Evolutionary conservation across 129 eudicot species (phyloP).

Genomic region (Deinandra increscens): DNA sequence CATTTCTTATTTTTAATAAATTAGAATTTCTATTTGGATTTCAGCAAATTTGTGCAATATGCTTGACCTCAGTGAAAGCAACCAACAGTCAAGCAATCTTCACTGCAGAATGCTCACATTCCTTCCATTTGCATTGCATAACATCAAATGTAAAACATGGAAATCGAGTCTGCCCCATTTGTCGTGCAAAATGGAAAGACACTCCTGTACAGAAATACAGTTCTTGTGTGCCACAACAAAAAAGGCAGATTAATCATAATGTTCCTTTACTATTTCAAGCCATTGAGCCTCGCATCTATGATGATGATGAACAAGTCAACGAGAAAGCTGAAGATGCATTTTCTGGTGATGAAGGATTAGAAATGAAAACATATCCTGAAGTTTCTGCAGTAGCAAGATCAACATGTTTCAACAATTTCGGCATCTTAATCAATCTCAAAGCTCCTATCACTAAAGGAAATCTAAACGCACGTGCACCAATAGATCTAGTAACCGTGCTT

Average conservation of each 20-base stretch:
- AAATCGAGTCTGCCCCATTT: constrained; percentile 75
- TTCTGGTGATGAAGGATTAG: constrained; percentile 33
- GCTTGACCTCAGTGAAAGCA: constrained; percentile 64
- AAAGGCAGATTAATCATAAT: constrained; percentile 12
- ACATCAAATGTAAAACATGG: constrained; percentile 88
- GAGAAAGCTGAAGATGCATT: constrained; percentile 25
- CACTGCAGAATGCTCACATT: constrained; percentile 92
- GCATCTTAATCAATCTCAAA: constrained; percentile 65
- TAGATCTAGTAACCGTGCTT: constrained; percentile 83
- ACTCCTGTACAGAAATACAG: constrained; percentile 44
- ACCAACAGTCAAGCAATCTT: constrained; percentile 78
- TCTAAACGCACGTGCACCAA: constrained; percentile 51
- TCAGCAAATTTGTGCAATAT: constrained; percentile 83
- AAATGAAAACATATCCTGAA: constrained; percentile 64
- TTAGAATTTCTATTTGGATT: constrained; percentile 13
- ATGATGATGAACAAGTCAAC: constrained; percentile 60
- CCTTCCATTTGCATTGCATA: constrained; percentile 89
- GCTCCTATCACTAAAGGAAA: constrained; percentile 47
- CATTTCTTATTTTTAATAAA: background rate
- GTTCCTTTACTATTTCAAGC: constrained; percentile 42
- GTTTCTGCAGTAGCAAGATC: constrained; percentile 58
- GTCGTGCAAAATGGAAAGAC: constrained; percentile 92
- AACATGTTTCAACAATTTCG: constrained; percentile 41
- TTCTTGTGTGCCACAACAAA: no score
- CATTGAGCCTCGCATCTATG: constrained; percentile 57